A percentile compares a stretch with the other conserved stretches of the same genome.
Evolutionary conservation across 345 rosid species (phyloP).

Genomic region (Sonneratia alba): DNA sequence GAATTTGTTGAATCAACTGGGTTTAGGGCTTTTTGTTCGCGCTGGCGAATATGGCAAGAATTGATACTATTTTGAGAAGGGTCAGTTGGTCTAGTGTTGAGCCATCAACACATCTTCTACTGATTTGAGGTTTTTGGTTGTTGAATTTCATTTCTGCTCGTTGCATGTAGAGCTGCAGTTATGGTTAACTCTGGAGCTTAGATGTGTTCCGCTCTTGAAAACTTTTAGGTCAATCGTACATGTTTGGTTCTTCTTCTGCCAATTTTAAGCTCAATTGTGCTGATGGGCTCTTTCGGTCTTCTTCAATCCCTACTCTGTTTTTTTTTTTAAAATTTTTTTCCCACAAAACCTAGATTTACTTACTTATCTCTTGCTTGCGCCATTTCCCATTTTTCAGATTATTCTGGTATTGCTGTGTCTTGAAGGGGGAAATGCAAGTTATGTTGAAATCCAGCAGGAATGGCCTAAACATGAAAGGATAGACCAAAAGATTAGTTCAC

Average conservation of each 20-base stretch:
- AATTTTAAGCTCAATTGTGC: not conserved
- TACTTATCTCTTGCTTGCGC: not conserved
- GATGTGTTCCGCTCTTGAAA: not conserved
- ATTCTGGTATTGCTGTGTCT: slow-evolving; percentile 41
- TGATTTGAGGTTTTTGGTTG: not conserved
- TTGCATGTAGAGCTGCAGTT: not conserved
- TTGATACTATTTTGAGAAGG: not conserved
- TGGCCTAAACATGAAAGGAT: slow-evolving; percentile 33
- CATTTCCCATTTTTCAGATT: slow-evolving; percentile 35
- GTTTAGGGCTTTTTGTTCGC: not conserved
- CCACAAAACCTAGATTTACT: not conserved
- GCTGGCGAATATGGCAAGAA: not conserved
- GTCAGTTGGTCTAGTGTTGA: not conserved
- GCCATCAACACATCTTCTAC: not conserved
- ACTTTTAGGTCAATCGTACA: not conserved
- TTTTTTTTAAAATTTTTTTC: not conserved
- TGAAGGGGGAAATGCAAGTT: slow-evolving; percentile 33
- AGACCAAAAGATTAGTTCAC: slow-evolving; percentile 40
- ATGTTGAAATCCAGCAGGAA: slow-evolving; percentile 23
- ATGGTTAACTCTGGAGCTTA: not conserved
- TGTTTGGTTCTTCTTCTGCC: not conserved
- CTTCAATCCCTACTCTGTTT: not conserved
- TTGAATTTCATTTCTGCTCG: not conserved
- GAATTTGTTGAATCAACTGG: not conserved
- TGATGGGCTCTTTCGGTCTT: not conserved